phyloP scores from a whole-genome alignment of 352 stramenopile species.

The Globisporangium nagaii region DNA sequence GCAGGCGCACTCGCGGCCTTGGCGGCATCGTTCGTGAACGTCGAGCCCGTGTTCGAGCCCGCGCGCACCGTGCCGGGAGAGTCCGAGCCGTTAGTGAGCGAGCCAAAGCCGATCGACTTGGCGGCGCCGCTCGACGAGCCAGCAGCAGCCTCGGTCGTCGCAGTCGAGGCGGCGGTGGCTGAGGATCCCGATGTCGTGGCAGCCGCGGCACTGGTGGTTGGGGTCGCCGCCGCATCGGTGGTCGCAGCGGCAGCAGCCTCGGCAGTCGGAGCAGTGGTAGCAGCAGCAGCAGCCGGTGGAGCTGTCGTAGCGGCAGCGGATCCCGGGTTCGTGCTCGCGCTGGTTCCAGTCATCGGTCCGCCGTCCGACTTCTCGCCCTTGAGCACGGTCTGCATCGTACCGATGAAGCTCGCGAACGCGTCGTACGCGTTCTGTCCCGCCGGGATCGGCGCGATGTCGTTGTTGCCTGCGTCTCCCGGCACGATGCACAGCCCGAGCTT shows the following conservation, averaged over 20 bases:
- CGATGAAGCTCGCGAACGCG: conserved; percentile 49
- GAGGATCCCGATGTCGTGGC: background rate
- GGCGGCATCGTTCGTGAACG: conserved; percentile 12
- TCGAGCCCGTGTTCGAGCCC: conserved; percentile 9
- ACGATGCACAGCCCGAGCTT: conserved; percentile 44
- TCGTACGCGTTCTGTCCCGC: conserved; percentile 52
- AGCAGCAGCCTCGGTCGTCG: background rate
- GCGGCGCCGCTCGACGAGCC: background rate
- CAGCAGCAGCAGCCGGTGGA: background rate
- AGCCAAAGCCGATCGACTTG: conserved; percentile 13
- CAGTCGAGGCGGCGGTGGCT: background rate
- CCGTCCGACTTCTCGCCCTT: conserved; percentile 21
- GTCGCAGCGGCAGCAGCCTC: background rate
- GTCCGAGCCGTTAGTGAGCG: conserved; percentile 1
- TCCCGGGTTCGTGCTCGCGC: conserved; percentile 8
- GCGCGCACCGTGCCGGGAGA: conserved; percentile 8
- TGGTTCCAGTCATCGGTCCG: conserved; percentile 11
- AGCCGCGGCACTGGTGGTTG: background rate
- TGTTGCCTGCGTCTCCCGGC: conserved; percentile 37
- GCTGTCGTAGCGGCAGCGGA: background rate
- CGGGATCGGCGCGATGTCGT: conserved; percentile 48
- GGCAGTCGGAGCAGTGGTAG: background rate
- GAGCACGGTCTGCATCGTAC: conserved; percentile 44
- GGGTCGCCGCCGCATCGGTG: background rate
- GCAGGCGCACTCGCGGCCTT: conserved; percentile 1